Base-by-base conservation (phyloP, 306 rosid genomes). In the Quercus rubra region DNA sequence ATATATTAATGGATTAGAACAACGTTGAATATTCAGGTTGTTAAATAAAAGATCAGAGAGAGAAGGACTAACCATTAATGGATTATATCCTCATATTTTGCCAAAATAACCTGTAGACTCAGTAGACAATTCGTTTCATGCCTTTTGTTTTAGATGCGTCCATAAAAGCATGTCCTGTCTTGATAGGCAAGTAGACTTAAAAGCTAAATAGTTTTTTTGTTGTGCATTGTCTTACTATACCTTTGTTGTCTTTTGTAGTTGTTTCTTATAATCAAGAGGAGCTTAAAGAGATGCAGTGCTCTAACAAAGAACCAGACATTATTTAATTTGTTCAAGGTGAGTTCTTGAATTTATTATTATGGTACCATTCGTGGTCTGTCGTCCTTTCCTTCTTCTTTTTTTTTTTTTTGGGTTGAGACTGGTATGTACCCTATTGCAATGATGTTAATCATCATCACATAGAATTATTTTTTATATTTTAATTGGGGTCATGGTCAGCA, bases 241-340 rank as follows among this genome's bases (percentile, higher is more conserved):
- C 70, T 79, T 57, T 81, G 31, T 80, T 70, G 73, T 84, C 74
- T 87, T 86, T 56, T 80, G 74, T 68, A 95, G 99, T 86, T 95
- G 89, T 95, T 95, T 84, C 98, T 95, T 76, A 95, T 90, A 85
- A 95, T 95, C 94, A 95, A 95, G 93, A 91, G 94, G 86, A 95
- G 93, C 88, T 90, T 95, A 87, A 92, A 95, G 93, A 85, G 98
- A 83, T 95, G 99, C 88, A 91, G 97, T 63, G 96, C 98, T 87
- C 85, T 95, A 80, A 95, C 99, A 43, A 95, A 95, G 97, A 95
- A 87, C 90, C 99, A 95, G 89, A 95, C 99, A 70, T 81, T 95
- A 27, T 87, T 80, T 80, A 93, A 93, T 85, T 86, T 95, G 88
- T 88, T 93, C 83, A 95, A 93, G 99, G 99, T 93, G 82, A 80